These are phyloP conservation scores for Cyberlindnera suaveolens DNA, from an alignment of 805 yeast genomes.

Conservation along the genomic window DNA sequence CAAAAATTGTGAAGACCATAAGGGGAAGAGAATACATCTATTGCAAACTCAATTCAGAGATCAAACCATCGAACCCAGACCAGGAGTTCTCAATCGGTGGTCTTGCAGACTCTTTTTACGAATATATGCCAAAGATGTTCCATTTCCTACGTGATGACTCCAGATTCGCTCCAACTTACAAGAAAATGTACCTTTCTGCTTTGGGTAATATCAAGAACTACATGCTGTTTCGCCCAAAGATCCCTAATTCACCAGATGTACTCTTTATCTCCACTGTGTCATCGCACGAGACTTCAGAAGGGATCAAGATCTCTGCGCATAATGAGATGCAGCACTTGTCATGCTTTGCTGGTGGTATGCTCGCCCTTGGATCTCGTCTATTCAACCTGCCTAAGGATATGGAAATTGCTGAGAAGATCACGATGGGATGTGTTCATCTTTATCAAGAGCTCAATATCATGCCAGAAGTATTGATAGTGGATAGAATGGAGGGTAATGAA, in stretches of 20 bases:
- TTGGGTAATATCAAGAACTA: constrained; percentile 32
- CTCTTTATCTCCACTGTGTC: constrained; percentile 23
- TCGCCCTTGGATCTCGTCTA: constrained; percentile 40
- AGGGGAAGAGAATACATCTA: constrained; percentile 25
- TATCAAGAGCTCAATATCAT: constrained; percentile 34
- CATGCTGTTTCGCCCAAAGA: constrained; percentile 40
- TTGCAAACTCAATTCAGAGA: constrained; percentile 26
- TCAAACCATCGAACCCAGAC: constrained; percentile 11
- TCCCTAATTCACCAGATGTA: constrained; percentile 34
- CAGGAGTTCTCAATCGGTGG: constrained; percentile 33
- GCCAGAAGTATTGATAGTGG: constrained; percentile 37
- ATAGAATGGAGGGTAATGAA: constrained; percentile 15
- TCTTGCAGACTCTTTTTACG: constrained; percentile 40
- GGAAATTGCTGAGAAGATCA: constrained; percentile 35
- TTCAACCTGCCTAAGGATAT: constrained; percentile 31
- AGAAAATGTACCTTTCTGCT: constrained; percentile 31
- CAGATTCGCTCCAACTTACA: constrained; percentile 20
- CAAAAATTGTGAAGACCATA: constrained; percentile 33
- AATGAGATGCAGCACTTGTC: constrained; percentile 40
- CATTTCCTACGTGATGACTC: constrained; percentile 36
- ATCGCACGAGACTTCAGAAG: constrained; percentile 20
- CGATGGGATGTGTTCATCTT: constrained; percentile 44
- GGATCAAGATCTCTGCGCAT: constrained; percentile 17
- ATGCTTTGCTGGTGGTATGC: constrained; percentile 51
- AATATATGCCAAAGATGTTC: constrained; percentile 42